Percentiles rank a stretch among this genome's conserved stretches.
phyloP scores from a whole-genome alignment of 805 yeast species.

The Citeromyces matritensis region DNA sequence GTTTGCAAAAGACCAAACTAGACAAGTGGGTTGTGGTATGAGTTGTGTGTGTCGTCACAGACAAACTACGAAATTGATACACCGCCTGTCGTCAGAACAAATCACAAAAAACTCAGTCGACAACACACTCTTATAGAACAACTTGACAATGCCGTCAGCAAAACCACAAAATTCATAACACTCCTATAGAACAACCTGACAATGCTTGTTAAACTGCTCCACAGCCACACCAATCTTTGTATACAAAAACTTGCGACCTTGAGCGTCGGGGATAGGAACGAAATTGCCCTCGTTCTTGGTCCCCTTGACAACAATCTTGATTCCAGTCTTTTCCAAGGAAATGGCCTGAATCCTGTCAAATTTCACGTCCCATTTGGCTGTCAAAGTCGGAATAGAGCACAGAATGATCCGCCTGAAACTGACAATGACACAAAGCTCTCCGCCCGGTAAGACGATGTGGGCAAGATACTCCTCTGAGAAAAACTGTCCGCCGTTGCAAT shows the following conservation, averaged over 20 bases:
- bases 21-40: no score
- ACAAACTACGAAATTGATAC: no score
- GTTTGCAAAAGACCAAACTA: no score
- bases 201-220: conserved; percentile 56
- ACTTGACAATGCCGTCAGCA: neutral
- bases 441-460: conserved; percentile 72
- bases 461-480: conserved; percentile 68
- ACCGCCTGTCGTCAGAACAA: no score
- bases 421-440: conserved; percentile 61
- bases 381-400: conserved; percentile 44
- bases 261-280: conserved; percentile 61
- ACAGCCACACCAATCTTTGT: conserved; percentile 70
- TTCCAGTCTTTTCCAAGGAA: conserved; percentile 67
- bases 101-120: no score
- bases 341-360: conserved; percentile 57
- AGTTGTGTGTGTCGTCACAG: no score
- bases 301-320: conserved; percentile 51
- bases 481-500: conserved; percentile 67
- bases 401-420: conserved; percentile 59
- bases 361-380: conserved; percentile 55
- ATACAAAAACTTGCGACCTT: conserved; percentile 53
- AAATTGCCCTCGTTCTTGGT: conserved; percentile 32
- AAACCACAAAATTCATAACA: neutral
- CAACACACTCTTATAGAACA: no score
- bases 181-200: conserved; percentile 25